Evolutionary conservation across 225 moss, liverwort and hornwort species (phyloP).

Genomic region (Pleurozium schreberi): DNA sequence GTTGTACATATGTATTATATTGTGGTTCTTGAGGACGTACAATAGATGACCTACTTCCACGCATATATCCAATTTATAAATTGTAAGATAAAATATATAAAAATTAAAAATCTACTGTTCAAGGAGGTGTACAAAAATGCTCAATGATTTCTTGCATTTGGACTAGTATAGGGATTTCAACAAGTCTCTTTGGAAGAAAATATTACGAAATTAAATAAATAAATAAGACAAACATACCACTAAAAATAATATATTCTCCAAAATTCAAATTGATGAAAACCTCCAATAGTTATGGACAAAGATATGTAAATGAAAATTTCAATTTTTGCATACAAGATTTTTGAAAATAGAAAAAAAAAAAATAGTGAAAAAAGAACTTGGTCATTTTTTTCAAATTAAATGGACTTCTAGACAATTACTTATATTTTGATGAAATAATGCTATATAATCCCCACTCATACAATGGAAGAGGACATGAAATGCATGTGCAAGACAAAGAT

Average conservation of each 20-base stretch:
- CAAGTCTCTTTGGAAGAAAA: too few relatives aligned
- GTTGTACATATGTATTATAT: slow-evolving; percentile 16
- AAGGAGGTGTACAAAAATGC: accelerated
- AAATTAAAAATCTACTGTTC: background rate
- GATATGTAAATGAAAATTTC: background rate
- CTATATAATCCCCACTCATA: too few relatives aligned
- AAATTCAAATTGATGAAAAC: background rate
- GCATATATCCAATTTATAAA: too few relatives aligned
- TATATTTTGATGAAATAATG: too few relatives aligned
- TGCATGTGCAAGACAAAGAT: accelerated
- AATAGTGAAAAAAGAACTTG: background rate
- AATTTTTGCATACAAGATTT: background rate
- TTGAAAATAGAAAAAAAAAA: background rate
- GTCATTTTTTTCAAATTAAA: too few relatives aligned
- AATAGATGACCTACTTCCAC: slow-evolving; percentile 2
- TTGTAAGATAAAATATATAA: background rate
- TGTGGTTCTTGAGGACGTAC: slow-evolving; percentile 19
- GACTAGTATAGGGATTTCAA: too few relatives aligned
- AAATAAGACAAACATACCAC: too few relatives aligned
- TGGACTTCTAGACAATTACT: accelerated
- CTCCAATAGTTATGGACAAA: accelerated
- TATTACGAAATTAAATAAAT: too few relatives aligned
- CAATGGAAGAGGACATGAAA: accelerated
- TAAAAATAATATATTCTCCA: too few relatives aligned
- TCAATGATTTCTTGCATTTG: background rate